Conservation (phyloP, 495 filamentous ascomycete genomes). For the Neurospora discreta region DNA sequence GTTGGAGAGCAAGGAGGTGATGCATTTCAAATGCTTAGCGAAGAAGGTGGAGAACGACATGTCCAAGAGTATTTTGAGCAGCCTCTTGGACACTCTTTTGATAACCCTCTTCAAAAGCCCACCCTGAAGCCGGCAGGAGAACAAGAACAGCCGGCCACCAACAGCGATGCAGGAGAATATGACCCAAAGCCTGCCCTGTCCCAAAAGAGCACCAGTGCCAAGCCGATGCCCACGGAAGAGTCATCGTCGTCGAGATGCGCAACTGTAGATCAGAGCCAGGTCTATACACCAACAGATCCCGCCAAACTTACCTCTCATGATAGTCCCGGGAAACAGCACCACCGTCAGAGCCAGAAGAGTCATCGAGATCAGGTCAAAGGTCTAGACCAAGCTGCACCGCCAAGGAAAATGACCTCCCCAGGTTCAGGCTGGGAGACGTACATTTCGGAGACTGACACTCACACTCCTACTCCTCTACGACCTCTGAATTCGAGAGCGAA, state of each 20-base stretch:
- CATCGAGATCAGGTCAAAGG: neutral
- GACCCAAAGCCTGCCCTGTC: neutral
- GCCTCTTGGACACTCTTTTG: neutral
- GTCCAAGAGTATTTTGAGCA: neutral
- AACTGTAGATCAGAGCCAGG: neutral
- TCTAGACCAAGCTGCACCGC: neutral
- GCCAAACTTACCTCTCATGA: neutral
- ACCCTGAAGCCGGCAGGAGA: neutral
- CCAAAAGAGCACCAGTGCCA: neutral
- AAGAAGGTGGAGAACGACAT: neutral
- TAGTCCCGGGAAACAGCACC: neutral
- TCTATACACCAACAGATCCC: neutral
- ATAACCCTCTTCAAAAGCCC: neutral
- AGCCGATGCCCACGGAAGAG: neutral
- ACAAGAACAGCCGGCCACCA: neutral
- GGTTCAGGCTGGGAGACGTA: constrained; percentile 1
- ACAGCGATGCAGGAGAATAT: neutral
- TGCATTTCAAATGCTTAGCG: neutral
- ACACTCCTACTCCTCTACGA: neutral
- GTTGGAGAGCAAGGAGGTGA: neutral
- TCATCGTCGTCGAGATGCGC: no score
- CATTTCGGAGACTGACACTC: neutral
- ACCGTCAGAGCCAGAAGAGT: neutral
- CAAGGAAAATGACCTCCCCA: neutral
- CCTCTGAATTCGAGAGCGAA: neutral